These are phyloP conservation scores for Talaromyces marneffei DNA, from an alignment of 2,329 filamentous ascomycete genomes.

Conservation along the genomic window DNA sequence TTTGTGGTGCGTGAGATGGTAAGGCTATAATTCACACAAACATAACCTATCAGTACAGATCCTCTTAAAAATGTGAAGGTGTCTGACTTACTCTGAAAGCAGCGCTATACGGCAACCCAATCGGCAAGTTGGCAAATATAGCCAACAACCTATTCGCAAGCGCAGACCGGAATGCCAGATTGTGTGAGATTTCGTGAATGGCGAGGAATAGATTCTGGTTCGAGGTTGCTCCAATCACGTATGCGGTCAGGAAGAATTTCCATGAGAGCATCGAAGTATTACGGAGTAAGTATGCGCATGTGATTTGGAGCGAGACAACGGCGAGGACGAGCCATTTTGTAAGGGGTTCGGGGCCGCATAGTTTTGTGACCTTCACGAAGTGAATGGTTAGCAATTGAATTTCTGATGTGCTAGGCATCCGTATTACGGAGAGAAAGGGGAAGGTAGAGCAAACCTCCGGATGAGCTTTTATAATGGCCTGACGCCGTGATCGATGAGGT, in stretches of 20 bases:
- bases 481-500: conserved; percentile 81
- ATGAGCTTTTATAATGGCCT: conserved; percentile 96
- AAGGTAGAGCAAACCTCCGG: conserved; percentile 63
- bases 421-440: conserved; percentile 6
- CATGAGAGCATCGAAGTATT: conserved; percentile 74
- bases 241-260: conserved; percentile 80
- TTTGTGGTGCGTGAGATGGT: conserved; percentile 98
- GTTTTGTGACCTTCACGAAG: conserved; percentile 73
- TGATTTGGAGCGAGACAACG: conserved; percentile 76
- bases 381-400: neutral
- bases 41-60: neutral
- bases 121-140: conserved; percentile 90
- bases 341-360: conserved; percentile 90
- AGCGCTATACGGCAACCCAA: conserved; percentile 91
- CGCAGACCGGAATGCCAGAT: conserved; percentile 81
- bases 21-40: conserved; percentile 67
- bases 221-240: conserved; percentile 85
- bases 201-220: conserved; percentile 99
- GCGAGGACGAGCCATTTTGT: conserved; percentile 87
- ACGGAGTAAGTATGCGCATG: conserved; percentile 69
- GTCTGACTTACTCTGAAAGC: conserved; percentile 68
- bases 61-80: neutral
- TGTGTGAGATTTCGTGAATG: conserved; percentile 98
- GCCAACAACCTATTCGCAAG: conserved; percentile 78
- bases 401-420: neutral